These are phyloP conservation scores for Boletus rex-veris DNA, from an alignment of 768 basidiomycete genomes.

Conservation along the genomic window DNA sequence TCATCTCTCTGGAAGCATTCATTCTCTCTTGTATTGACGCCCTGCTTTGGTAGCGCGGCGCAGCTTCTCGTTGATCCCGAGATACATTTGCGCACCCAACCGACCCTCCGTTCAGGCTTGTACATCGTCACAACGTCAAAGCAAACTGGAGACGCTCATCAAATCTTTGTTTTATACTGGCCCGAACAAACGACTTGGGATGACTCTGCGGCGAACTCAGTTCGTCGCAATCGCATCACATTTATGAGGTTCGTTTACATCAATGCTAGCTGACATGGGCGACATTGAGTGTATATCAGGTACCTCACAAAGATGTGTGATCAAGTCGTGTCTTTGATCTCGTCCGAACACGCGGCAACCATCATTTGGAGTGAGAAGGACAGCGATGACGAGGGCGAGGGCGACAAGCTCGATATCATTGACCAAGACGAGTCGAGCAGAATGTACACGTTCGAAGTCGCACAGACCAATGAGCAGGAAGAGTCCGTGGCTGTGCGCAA, in stretches of 20 bases:
- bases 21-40: neutral
- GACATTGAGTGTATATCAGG: slow-evolving; percentile 26
- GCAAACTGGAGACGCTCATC: slow-evolving; percentile 4
- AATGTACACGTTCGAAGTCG: slow-evolving; percentile 51
- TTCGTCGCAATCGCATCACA: slow-evolving; percentile 51
- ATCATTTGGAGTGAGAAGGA: too few species aligned
- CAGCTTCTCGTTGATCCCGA: slow-evolving; percentile 18
- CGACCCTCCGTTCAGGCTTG: slow-evolving; percentile 21
- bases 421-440: slow-evolving; percentile 44
- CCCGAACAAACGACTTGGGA: slow-evolving; percentile 60
- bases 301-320: slow-evolving; percentile 60
- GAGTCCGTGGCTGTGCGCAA: slow-evolving; percentile 41
- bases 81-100: neutral
- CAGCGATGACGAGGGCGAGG: slow-evolving; percentile 21
- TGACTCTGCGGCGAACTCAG: slow-evolving; percentile 42
- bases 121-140: slow-evolving; percentile 14
- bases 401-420: slow-evolving; percentile 35
- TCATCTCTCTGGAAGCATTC: neutral
- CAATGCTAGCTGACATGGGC: neutral
- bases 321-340: slow-evolving; percentile 50
- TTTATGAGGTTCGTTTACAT: slow-evolving; percentile 51
- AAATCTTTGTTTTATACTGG: slow-evolving; percentile 56
- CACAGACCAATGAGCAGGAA: slow-evolving; percentile 53
- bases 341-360: slow-evolving; percentile 28
- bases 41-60: neutral